Percentiles rank a stretch among this genome's conserved stretches.
Conservation (phyloP, 306 rosid species). For the Senna siamea region DNA sequence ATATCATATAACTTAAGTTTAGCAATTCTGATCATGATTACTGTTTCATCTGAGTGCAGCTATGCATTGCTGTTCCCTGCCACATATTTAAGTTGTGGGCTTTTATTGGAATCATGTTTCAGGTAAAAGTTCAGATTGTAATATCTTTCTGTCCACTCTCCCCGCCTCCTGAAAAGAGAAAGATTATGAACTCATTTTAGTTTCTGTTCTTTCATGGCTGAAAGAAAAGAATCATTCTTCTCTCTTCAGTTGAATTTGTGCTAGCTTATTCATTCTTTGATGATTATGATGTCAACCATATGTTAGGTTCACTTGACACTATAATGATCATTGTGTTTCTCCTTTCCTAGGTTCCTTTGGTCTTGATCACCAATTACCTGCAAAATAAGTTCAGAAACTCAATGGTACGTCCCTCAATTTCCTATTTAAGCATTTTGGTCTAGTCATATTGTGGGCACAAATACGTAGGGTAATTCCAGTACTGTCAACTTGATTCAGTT, state of each 20-base stretch:
- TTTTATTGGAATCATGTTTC: conserved; percentile 84
- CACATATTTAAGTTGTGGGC: conserved; percentile 98
- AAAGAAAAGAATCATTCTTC: conserved; percentile 9
- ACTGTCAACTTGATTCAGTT: conserved; percentile 26
- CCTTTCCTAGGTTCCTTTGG: conserved; percentile 73
- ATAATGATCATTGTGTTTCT: conserved; percentile 22
- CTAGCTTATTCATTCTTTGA: too few relatives aligned
- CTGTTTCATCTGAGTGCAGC: conserved; percentile 55
- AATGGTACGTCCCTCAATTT: conserved; percentile 61
- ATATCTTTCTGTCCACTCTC: too few relatives aligned
- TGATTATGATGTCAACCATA: conserved; percentile 9
- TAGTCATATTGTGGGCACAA: conserved; percentile 10
- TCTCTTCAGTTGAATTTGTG: background rate
- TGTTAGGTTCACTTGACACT: conserved; percentile 34
- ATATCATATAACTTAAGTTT: conserved; percentile 5
- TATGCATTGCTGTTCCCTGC: conserved; percentile 95
- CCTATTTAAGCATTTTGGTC: conserved; percentile 27
- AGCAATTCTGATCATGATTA: conserved; percentile 30
- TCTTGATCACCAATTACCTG: conserved; percentile 79
- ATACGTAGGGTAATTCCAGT: background rate
- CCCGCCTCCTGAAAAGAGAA: background rate
- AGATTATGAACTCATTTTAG: background rate
- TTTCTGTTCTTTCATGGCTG: conserved; percentile 1
- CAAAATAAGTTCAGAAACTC: conserved; percentile 77
- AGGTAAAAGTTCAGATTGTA: conserved; percentile 55